Evolutionary conservation across 78 protist species (phyloP).

Genomic region (Salpingoeca rosetta): DNA sequence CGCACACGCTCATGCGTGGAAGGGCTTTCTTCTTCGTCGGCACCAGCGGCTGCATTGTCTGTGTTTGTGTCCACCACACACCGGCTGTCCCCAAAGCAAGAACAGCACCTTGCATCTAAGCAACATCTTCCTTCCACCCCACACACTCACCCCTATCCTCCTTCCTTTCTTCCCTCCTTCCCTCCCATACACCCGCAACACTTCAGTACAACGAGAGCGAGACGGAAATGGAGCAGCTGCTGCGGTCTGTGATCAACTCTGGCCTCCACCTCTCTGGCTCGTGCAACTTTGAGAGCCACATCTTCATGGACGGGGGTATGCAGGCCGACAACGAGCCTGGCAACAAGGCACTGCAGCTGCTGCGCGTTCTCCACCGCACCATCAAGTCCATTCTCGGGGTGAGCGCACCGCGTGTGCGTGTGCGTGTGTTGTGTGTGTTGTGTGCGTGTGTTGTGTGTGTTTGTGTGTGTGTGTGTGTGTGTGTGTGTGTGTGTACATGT

Average conservation of each 20-base stretch:
- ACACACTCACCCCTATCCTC: background rate
- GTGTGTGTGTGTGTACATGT: background rate
- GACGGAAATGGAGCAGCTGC: background rate
- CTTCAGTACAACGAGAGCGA: background rate
- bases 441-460: background rate
- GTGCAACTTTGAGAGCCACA: background rate
- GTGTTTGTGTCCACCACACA: background rate
- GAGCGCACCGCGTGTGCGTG: background rate
- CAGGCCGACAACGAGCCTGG: too few relatives aligned
- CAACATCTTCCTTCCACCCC: background rate
- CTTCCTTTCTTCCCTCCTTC: background rate
- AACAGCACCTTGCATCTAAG: background rate
- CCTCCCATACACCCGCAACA: background rate
- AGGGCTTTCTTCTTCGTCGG: too few relatives aligned
- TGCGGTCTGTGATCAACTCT: background rate
- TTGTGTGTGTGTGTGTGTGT: background rate
- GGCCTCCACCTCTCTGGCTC: background rate
- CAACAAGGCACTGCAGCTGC: too few relatives aligned
- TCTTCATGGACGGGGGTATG: background rate
- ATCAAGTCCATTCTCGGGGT: too few relatives aligned
- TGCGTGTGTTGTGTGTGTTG: background rate
- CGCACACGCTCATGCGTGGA: too few relatives aligned
- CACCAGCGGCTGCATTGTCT: background rate
- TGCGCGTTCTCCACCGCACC: too few relatives aligned
- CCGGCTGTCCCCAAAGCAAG: background rate